Evolutionary conservation across 1,284 basidiomycete genomes (phyloP).

Genomic region (Leccinum pallidistipes): DNA sequence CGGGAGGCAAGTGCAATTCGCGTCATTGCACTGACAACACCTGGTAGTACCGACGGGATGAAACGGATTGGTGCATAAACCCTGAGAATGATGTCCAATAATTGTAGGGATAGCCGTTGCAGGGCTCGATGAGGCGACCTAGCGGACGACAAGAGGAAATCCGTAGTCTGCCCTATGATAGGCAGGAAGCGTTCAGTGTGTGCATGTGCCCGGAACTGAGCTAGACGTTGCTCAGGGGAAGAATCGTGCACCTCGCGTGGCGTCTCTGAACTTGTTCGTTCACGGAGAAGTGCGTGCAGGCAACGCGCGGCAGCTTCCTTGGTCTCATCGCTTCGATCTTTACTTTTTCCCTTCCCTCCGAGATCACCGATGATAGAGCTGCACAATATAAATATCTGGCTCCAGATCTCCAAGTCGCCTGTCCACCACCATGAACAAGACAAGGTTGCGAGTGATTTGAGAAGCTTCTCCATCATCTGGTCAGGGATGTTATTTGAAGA

Average conservation of each 20-base stretch:
- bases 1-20: slow-evolving; percentile 62
- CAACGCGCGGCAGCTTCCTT: slow-evolving; percentile 63
- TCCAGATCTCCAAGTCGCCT: slow-evolving; percentile 67
- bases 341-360: slow-evolving; percentile 59
- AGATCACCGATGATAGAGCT: slow-evolving; percentile 66
- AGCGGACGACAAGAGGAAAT: slow-evolving; percentile 61
- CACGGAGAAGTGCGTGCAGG: slow-evolving; percentile 56
- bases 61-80: slow-evolving; percentile 65
- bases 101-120: slow-evolving; percentile 63
- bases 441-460: slow-evolving; percentile 62
- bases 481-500: slow-evolving; percentile 69
- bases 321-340: slow-evolving; percentile 73
- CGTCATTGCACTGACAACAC: slow-evolving; percentile 73
- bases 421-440: slow-evolving; percentile 78
- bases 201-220: slow-evolving; percentile 47
- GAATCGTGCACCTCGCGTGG: slow-evolving; percentile 23
- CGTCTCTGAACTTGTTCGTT: slow-evolving; percentile 43
- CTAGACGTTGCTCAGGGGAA: slow-evolving; percentile 39
- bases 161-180: slow-evolving; percentile 80
- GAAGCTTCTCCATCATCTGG: slow-evolving; percentile 72
- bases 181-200: slow-evolving; percentile 61
- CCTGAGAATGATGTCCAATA: slow-evolving; percentile 55
- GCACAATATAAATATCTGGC: slow-evolving; percentile 82
- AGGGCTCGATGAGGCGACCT: slow-evolving; percentile 58
- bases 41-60: slow-evolving; percentile 76